Conservation (phyloP, 2,329 filamentous ascomycete genomes). For the Colletotrichum trifolii region DNA sequence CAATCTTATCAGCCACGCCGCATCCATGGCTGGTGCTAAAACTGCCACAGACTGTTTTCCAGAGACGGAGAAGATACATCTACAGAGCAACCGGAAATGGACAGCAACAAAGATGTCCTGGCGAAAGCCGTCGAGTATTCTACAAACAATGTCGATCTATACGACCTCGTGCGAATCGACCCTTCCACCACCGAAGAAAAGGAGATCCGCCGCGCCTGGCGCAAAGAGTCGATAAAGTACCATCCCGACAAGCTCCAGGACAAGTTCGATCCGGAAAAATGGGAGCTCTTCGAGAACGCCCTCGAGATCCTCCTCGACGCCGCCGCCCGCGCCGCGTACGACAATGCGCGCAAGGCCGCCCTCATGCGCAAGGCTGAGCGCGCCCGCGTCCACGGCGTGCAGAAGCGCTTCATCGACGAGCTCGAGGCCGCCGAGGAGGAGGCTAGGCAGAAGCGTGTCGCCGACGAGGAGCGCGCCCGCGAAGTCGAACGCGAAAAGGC, state of each 20-base stretch:
- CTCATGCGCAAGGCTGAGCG: constrained; percentile 76
- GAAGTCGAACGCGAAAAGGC: constrained; percentile 52
- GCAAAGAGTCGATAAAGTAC: constrained; percentile 86
- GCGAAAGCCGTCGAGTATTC: constrained; percentile 69
- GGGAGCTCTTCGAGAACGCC: constrained; percentile 87
- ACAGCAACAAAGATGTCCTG: constrained; percentile 59
- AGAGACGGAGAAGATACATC: no score
- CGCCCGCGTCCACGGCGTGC: constrained; percentile 77
- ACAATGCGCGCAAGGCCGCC: constrained; percentile 77
- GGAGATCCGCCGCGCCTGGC: constrained; percentile 87
- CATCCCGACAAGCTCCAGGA: constrained; percentile 91
- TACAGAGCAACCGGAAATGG: constrained; percentile 23
- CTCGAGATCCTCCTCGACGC: constrained; percentile 83
- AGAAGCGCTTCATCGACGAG: constrained; percentile 85
- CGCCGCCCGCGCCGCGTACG: constrained; percentile 79
- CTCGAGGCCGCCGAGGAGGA: constrained; percentile 81
- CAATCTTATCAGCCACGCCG: no score
- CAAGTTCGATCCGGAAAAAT: constrained; percentile 80
- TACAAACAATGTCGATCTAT: constrained; percentile 76
- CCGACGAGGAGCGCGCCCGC: constrained; percentile 49
- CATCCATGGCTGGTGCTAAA: no score
- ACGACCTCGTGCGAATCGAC: constrained; percentile 77
- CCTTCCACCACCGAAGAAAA: constrained; percentile 69
- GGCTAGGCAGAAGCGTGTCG: constrained; percentile 68
- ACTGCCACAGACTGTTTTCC: no score